Percentiles rank a stretch among this genome's conserved stretches.
Conservation (phyloP, 345 rosid species). For the Noccaea bulbosa region DNA sequence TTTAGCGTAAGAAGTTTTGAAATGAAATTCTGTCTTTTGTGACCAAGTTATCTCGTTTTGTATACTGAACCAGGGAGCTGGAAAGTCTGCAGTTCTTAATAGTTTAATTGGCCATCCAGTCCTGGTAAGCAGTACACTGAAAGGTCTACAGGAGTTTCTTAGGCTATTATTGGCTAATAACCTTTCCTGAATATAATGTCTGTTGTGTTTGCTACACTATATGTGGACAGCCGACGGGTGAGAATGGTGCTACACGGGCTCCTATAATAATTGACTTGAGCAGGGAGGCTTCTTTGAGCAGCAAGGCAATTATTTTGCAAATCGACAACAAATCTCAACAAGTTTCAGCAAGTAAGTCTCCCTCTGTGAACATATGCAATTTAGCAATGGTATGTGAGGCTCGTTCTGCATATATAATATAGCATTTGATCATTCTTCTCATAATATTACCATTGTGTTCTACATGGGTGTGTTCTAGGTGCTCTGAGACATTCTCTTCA, state of each 20-base stretch:
- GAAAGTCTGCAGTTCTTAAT: slow-evolving; percentile 92
- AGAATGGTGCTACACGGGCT: slow-evolving; percentile 98
- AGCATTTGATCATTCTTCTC: slow-evolving; percentile 15
- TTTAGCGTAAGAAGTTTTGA: neutral
- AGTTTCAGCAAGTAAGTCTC: slow-evolving; percentile 88
- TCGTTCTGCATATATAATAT: slow-evolving; percentile 18
- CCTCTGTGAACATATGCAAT: slow-evolving; percentile 20
- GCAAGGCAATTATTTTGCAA: slow-evolving; percentile 76
- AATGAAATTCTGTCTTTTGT: neutral
- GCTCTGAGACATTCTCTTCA: slow-evolving; percentile 91
- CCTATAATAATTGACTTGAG: slow-evolving; percentile 77
- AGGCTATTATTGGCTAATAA: slow-evolving; percentile 2
- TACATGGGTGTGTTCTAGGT: slow-evolving; percentile 51
- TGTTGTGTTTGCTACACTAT: slow-evolving; percentile 27
- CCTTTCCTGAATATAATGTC: neutral
- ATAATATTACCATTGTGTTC: slow-evolving; percentile 40
- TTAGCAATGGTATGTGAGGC: slow-evolving; percentile 1
- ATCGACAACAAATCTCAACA: slow-evolving; percentile 92
- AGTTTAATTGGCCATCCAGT: slow-evolving; percentile 97
- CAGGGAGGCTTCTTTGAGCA: slow-evolving; percentile 73
- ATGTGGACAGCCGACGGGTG: slow-evolving; percentile 88
- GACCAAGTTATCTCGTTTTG: slow-evolving; percentile 23
- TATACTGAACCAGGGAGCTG: slow-evolving; percentile 78
- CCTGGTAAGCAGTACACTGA: slow-evolving; percentile 59
- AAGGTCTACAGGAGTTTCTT: slow-evolving; percentile 1